Evolutionary conservation across 371 early-diverging fungal species (phyloP).

Genomic region (Mucor irregularis): DNA sequence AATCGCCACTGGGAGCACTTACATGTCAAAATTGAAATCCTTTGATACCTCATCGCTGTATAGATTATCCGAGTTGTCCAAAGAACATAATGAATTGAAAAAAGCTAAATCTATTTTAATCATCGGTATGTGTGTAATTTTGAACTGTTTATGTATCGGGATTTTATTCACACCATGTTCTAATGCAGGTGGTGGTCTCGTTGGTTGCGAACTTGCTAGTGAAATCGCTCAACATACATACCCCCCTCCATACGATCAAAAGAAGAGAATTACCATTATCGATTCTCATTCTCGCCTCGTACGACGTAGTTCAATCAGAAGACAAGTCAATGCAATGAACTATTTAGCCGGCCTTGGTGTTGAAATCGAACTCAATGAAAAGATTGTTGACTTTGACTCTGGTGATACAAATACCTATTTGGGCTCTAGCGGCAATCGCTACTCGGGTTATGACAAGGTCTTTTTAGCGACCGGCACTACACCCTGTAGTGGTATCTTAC

Average conservation of each 20-base stretch:
- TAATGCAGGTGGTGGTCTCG: constrained; percentile 59
- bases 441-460: constrained; percentile 36
- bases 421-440: constrained; percentile 31
- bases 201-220: constrained; percentile 63
- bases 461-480: constrained; percentile 42
- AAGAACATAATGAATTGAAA: constrained; percentile 55
- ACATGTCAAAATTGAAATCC: constrained; percentile 49
- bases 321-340: constrained; percentile 42
- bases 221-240: constrained; percentile 49
- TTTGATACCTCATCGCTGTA: constrained; percentile 39
- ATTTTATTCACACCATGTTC: not conserved
- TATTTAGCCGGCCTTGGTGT: constrained; percentile 58
- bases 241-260: constrained; percentile 26
- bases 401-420: constrained; percentile 32
- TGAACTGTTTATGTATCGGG: no score
- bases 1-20: constrained; percentile 66
- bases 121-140: constrained; percentile 32
- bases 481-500: constrained; percentile 28
- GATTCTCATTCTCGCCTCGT: constrained; percentile 39
- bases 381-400: constrained; percentile 45
- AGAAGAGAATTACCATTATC: constrained; percentile 57
- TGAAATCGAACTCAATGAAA: constrained; percentile 58
- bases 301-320: constrained; percentile 32
- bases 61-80: constrained; percentile 22
- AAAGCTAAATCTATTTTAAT: constrained; percentile 54